These are phyloP conservation scores for Smittium mucronatum DNA, from an alignment of 371 early-diverging fungal species.

Conservation along the genomic window DNA sequence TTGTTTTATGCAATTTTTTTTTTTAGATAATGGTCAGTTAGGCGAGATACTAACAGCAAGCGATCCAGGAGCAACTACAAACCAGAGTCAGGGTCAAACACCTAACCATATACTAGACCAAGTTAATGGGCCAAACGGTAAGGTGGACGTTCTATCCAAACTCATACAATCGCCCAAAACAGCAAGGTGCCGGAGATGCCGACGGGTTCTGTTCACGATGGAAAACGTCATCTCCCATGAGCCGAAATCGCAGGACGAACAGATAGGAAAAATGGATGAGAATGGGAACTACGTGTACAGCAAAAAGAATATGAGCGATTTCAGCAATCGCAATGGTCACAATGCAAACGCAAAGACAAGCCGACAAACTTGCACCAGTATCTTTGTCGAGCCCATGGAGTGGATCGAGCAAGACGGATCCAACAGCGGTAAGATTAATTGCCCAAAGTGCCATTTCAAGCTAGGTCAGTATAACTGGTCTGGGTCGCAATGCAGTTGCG, in stretches of 20 bases:
- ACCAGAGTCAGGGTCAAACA: too few species aligned
- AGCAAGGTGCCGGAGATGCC: not conserved
- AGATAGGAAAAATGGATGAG: not conserved
- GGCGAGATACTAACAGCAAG: too few species aligned
- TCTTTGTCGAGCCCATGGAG: constrained; percentile 75
- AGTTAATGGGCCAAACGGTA: too few species aligned
- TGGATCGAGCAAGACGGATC: constrained; percentile 56
- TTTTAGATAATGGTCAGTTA: too few species aligned
- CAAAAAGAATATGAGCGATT: not conserved
- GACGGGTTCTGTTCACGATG: not conserved
- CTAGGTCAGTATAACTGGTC: constrained; percentile 76
- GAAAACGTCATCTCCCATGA: not conserved
- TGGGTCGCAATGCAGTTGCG: constrained; percentile 24
- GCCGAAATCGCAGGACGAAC: not conserved
- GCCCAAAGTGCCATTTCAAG: constrained; percentile 72
- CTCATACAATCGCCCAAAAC: not conserved
- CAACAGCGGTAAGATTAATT: constrained; percentile 60
- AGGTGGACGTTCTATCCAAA: not conserved
- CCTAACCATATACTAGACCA: too few species aligned
- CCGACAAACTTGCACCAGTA: constrained; percentile 43
- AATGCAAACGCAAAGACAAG: not conserved
- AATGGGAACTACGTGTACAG: not conserved
- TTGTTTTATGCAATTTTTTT: too few species aligned
- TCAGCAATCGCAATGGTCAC: not conserved
- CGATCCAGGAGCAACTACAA: too few species aligned